These are phyloP conservation scores for Stylonectria norvegica DNA, from an alignment of 2,329 filamentous ascomycete genomes.

Conservation along the genomic window DNA sequence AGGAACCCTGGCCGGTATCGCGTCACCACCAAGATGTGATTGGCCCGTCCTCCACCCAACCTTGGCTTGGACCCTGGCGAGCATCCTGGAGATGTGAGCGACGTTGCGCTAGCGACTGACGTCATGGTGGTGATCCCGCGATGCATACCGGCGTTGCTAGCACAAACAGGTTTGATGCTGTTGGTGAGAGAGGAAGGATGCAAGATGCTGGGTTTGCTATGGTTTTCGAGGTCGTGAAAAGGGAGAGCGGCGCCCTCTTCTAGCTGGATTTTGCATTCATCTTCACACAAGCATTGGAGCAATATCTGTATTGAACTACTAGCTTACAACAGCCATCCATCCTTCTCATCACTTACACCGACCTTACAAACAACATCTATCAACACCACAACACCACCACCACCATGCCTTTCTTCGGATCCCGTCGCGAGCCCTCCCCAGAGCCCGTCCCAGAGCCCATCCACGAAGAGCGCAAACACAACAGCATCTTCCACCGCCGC, in stretches of 20 bases:
- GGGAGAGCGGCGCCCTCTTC: too few species aligned
- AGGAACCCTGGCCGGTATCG: too few species aligned
- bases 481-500: constrained; percentile 37
- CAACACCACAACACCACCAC: background rate
- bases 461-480: constrained; percentile 29
- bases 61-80: background rate
- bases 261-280: too few species aligned
- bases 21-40: constrained; percentile 7
- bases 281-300: too few species aligned
- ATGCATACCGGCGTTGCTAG: constrained; percentile 2
- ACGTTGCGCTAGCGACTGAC: constrained; percentile 13
- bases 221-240: too few species aligned
- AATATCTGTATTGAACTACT: too few species aligned
- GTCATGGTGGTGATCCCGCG: constrained; percentile 16
- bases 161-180: constrained; percentile 8
- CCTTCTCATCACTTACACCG: too few species aligned
- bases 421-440: constrained; percentile 27
- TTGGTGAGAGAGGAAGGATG: background rate
- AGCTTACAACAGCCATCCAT: too few species aligned
- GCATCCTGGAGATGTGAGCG: constrained; percentile 2
- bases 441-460: constrained; percentile 28
- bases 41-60: background rate
- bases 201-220: background rate
- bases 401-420: constrained; percentile 33
- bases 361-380: background rate